Evolutionary conservation across 306 rosid genomes (phyloP).

Genomic region (Acacia melanoxylon): DNA sequence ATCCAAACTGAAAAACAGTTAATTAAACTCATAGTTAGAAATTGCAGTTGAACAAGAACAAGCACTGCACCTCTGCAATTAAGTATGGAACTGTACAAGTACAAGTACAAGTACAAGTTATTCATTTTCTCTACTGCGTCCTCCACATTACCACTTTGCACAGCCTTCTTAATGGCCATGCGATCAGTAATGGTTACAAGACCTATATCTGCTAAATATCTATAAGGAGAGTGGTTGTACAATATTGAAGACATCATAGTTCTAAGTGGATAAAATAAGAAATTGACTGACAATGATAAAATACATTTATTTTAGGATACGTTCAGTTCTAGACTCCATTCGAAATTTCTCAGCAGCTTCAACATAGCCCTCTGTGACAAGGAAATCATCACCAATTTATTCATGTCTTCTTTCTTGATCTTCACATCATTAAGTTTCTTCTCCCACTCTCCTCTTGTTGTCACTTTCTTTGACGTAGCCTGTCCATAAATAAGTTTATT

Average conservation of each 20-base stretch:
- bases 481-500: constrained; percentile 23
- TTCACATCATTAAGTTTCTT: constrained; percentile 86
- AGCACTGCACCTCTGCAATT: neutral
- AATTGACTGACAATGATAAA: constrained; percentile 7
- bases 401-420: constrained; percentile 91
- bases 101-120: too few relatives aligned
- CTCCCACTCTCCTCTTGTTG: constrained; percentile 90
- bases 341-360: constrained; percentile 93
- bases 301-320: constrained; percentile 53
- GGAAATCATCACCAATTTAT: constrained; percentile 92
- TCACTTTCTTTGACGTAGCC: constrained; percentile 82
- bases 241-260: constrained; percentile 5
- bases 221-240: constrained; percentile 48
- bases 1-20: neutral
- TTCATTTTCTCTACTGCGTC: constrained; percentile 96
- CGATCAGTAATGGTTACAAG: constrained; percentile 91
- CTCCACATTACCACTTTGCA: constrained; percentile 91
- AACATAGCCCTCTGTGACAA: constrained; percentile 90
- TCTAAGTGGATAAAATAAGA: neutral
- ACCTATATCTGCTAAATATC: constrained; percentile 74
- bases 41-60: neutral
- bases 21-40: neutral
- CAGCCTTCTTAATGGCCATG: constrained; percentile 97
- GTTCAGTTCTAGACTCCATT: constrained; percentile 90
- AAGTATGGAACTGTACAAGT: neutral